These are phyloP conservation scores for Heterotrichella gracilis DNA, from an alignment of 352 stramenopile genomes.

Conservation along the genomic window DNA sequence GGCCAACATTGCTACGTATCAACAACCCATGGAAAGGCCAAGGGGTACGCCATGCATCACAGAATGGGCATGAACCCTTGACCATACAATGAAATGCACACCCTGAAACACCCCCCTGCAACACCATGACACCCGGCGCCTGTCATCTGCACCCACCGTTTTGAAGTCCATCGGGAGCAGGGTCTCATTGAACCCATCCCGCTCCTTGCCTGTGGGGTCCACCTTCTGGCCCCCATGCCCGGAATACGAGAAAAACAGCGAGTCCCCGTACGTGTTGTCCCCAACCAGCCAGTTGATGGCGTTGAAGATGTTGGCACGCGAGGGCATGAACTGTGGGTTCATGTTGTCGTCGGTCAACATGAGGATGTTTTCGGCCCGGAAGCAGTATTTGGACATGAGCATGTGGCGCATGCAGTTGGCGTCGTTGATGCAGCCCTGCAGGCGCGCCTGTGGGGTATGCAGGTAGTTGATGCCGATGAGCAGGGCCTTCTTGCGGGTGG, in stretches of 20 bases:
- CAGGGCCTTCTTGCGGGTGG: constrained; percentile 4
- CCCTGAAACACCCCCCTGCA: too few relatives aligned
- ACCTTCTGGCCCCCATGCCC: constrained; percentile 18
- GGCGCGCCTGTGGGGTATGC: constrained; percentile 17
- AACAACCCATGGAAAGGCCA: too few relatives aligned
- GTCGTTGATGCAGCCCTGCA: constrained; percentile 19
- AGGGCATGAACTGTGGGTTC: too few relatives aligned
- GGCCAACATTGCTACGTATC: too few relatives aligned
- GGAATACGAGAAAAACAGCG: constrained; percentile 20
- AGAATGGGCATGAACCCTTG: too few relatives aligned
- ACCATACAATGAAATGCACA: too few relatives aligned
- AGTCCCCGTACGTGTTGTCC: constrained; percentile 16
- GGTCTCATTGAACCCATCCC: constrained; percentile 16
- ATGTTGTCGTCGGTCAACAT: constrained; percentile 21
- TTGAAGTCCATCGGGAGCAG: constrained; percentile 17
- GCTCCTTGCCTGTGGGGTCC: constrained; percentile 15
- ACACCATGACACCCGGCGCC: too few relatives aligned
- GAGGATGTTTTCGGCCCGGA: constrained; percentile 18
- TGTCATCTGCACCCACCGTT: too few relatives aligned
- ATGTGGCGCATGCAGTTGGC: constrained; percentile 16
- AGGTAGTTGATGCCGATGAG: constrained; percentile 21
- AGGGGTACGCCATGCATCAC: too few relatives aligned
- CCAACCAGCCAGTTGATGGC: constrained; percentile 19
- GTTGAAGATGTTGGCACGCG: constrained; percentile 17
- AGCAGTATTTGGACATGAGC: constrained; percentile 17